A percentile compares a stretch with the other conserved stretches of the same genome.
Conservation (phyloP, 2,329 filamentous ascomycete species). For the Cercospora sojina region DNA sequence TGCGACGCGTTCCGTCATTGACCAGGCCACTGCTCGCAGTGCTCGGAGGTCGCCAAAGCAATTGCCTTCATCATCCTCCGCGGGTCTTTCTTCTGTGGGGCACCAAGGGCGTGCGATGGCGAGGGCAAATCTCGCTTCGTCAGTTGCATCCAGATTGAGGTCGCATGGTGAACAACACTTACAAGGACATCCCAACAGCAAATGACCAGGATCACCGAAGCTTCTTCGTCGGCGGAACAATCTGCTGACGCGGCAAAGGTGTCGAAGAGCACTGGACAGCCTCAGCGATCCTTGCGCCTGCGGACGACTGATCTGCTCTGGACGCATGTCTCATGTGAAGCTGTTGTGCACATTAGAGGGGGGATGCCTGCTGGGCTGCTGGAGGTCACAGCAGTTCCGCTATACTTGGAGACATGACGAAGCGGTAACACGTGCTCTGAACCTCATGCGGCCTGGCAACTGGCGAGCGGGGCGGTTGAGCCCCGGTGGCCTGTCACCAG, state of each 20-base stretch:
- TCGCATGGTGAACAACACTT: neutral
- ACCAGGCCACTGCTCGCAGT: neutral
- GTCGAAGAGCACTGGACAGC: neutral
- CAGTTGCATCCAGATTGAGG: neutral
- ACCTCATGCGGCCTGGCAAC: constrained; percentile 20
- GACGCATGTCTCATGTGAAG: neutral
- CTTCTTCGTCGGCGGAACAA: neutral
- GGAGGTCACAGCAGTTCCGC: neutral
- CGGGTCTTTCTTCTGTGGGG: neutral
- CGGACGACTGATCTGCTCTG: neutral
- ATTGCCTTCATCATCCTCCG: neutral
- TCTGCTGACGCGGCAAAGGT: neutral
- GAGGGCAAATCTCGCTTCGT: neutral
- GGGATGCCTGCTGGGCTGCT: neutral
- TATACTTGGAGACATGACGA: neutral
- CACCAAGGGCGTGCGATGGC: neutral
- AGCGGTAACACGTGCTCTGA: constrained; percentile 15
- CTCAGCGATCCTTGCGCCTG: neutral
- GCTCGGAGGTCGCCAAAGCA: neutral
- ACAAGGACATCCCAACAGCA: neutral
- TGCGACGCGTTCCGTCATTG: neutral
- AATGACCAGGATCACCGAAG: neutral
- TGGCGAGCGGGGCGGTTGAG: constrained; percentile 18
- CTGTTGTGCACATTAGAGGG: neutral
- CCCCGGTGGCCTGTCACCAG: constrained; percentile 14